Evolutionary conservation across 2,329 filamentous ascomycete genomes (phyloP), one percentile per base, ranked within the genome.

Genomic region (Amesomyces nigricolor): DNA sequence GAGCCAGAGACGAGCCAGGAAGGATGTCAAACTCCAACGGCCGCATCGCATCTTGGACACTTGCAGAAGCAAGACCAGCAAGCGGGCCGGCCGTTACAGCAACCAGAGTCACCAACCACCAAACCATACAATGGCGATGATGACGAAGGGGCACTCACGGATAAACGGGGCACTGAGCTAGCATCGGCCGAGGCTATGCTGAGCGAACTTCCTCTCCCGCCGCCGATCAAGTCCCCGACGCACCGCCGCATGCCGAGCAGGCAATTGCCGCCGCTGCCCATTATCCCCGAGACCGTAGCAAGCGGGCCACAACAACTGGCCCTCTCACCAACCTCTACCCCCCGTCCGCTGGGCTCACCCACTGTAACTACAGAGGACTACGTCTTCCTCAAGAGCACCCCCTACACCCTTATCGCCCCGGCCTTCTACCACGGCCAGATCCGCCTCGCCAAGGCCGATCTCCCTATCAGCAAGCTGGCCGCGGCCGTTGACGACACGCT

Each of bases 351-450:
- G 42, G 54, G 59, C 14, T 44, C 53, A 3, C 14, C 51, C 43
- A 56, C 46, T 53, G 26, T 35, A 35, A 61, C 56, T 43, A 50
- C 47, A 17, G 73, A 76, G 2, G 75, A 78, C 37, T 75, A 73
- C 53, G 64, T 81, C 37, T 79, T 75, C 61, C 68, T 78, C 46
- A 69, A 68, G 51, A 77, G 73, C 47, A 78, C 78, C 0, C 72
- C 74, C 0, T 81, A 71, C 59, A 80, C 78, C 0, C 54, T 77
- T 26, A 78, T 73, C 0, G 73, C 71, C 16, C 78, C 80, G 0
- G 64, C 65, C 2, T 79, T 81, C 62, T 72, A 72, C 7, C 82
- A 85, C 59, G 82, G 81, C 0, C 75, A 75, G 3, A 81, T 85
- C 58, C 73, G 78, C 3, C 67, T 84, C 47, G 64, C 73, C 50